phyloP scores from a whole-genome alignment of 2,329 filamentous ascomycete genomes.

The Hansfordia pulvinata region DNA sequence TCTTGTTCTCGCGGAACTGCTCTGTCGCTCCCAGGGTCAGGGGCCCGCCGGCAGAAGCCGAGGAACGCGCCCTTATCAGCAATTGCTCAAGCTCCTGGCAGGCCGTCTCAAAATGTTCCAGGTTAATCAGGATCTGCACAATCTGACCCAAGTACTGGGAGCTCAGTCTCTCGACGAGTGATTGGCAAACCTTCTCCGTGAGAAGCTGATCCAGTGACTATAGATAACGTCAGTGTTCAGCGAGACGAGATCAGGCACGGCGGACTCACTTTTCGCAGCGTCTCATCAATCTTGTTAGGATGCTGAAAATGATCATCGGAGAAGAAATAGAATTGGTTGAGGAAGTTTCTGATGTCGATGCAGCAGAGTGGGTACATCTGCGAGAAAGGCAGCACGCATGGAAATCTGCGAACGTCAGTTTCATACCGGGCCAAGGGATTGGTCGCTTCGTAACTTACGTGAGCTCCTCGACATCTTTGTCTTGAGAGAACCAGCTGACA shows the following conservation, averaged over 20 bases:
- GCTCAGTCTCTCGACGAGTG: constrained; percentile 72
- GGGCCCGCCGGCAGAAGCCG: constrained; percentile 66
- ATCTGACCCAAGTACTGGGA: constrained; percentile 96
- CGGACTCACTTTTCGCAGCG: constrained; percentile 54
- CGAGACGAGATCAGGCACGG: not conserved
- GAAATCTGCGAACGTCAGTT: constrained; percentile 48
- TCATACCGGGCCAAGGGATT: constrained; percentile 1
- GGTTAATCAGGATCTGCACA: constrained; percentile 93
- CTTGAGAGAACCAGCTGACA: constrained; percentile 89
- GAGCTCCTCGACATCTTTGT: constrained; percentile 62
- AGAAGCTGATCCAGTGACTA: constrained; percentile 91
- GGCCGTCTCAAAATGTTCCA: constrained; percentile 92
- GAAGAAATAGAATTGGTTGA: constrained; percentile 98
- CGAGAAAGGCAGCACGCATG: constrained; percentile 91
- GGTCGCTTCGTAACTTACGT: constrained; percentile 34
- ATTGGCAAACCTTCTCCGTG: constrained; percentile 81
- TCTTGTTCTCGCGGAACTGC: constrained; percentile 80
- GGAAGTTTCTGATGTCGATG: constrained; percentile 93
- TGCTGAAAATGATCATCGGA: constrained; percentile 93
- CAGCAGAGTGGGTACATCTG: constrained; percentile 99
- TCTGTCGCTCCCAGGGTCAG: constrained; percentile 73
- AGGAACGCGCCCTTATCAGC: constrained; percentile 72
- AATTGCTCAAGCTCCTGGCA: constrained; percentile 82
- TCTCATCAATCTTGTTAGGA: constrained; percentile 80
- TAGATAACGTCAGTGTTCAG: constrained; percentile 3